Base-by-base conservation (phyloP, 352 stramenopile genomes). In the Globisporangium megalacanthum region DNA sequence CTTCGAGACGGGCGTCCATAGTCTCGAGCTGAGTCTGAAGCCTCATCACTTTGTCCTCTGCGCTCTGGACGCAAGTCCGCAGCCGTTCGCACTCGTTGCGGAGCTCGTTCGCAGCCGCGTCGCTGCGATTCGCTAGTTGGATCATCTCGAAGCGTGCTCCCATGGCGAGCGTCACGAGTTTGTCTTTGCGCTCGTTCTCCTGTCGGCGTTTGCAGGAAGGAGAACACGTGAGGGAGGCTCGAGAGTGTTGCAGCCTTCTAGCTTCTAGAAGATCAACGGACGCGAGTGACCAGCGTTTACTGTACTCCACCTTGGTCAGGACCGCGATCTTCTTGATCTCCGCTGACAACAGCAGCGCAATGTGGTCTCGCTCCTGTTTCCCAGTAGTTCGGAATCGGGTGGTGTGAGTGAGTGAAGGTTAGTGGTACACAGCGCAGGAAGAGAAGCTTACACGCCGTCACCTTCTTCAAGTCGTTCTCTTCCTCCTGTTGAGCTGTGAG, bases 321-420 rank as follows among this genome's bases (percentile, higher is more conserved):
- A 73, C 55, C 31, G 79, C 76, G 20, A 91, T 70, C 55, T 94
- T 94, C 62, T 89, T 90, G 59, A 94, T 88, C 54, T 94, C 81
- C 0, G 61, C 56, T 9, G 75, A 54, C 8, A 94, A 64, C 45
- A 89, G 58, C 11, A 69, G 41, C 6, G 75, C 62, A 22, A 94
- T 54, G 17, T 47, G 58, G 31, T 89, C 66, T 14, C 83, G 76
- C 37, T 94, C 83, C 60, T 83, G 49, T 14, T 35, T 35, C 25
- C 25, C 25, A 29, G 25, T 29, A 29, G 25, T 4, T 29, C 25
- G 2, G 25, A 4, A 4, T 29, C 25, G 25, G 25, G 25, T 29
- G 25, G 25, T 29, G 25, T 29, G 25, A 29, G 25, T 29, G 25
- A 29, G 6, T 22, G 13, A 10, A 22, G 17, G 33, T 6, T 8